Evolutionary conservation across 768 basidiomycete genomes (phyloP).

Genomic region (Russula compacta): DNA sequence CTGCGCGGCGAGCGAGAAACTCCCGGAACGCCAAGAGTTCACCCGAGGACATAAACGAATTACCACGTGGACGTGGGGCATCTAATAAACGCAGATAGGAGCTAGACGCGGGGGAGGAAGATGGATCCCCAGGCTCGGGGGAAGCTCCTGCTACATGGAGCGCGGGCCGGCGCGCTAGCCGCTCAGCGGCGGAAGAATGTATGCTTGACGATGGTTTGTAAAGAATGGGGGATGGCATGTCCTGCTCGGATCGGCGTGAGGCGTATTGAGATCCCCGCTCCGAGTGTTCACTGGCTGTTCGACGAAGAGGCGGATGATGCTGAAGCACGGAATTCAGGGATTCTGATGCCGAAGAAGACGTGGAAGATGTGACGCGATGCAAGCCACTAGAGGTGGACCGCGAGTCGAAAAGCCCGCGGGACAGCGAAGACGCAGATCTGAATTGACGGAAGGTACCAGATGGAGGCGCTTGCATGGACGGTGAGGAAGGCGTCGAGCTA

Average conservation of each 20-base stretch:
- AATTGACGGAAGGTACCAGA: neutral
- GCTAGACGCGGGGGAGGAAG: neutral
- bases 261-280: neutral
- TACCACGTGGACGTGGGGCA: neutral
- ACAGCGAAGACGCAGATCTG: neutral
- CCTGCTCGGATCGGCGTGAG: neutral
- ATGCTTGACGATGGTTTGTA: neutral
- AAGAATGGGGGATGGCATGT: neutral
- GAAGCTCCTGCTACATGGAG: neutral
- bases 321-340: neutral
- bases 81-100: neutral
- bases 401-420: neutral
- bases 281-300: slow-evolving; percentile 3
- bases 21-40: slow-evolving; percentile 9
- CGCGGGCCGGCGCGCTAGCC: neutral
- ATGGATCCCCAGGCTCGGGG: neutral
- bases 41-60: slow-evolving; percentile 7
- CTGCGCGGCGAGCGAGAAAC: slow-evolving; percentile 9
- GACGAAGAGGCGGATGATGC: neutral
- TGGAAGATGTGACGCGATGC: neutral
- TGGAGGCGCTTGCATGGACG: neutral
- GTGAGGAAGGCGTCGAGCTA: neutral
- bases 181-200: neutral
- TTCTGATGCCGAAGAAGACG: slow-evolving; percentile 1
- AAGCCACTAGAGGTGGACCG: neutral